phyloP scores from a whole-genome alignment of 202 grass and related monocot species.

The Panicum virgatum region DNA sequence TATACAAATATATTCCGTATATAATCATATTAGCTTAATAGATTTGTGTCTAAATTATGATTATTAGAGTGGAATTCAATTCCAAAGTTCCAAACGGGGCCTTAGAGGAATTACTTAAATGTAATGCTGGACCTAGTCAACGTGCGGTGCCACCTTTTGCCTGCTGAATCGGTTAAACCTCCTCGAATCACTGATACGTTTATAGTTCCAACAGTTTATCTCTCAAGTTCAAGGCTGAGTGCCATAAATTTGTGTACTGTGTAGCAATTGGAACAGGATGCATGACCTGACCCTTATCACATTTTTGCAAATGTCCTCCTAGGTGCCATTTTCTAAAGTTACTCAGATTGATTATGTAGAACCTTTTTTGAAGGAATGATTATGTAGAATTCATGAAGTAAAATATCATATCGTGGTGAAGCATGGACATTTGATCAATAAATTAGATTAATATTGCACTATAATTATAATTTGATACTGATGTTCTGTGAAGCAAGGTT shows the following conservation, averaged over 20 bases:
- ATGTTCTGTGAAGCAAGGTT: background rate
- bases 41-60: too few relatives aligned
- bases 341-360: background rate
- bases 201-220: background rate
- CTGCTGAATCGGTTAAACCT: background rate
- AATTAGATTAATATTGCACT: background rate
- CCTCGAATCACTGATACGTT: background rate
- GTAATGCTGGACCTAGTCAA: background rate
- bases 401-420: background rate
- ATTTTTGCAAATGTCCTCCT: background rate
- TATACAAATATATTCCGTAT: too few relatives aligned
- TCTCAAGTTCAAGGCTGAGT: background rate
- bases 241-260: background rate
- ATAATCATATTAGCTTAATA: too few relatives aligned
- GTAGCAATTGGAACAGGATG: background rate
- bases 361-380: background rate
- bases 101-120: background rate
- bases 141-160: background rate
- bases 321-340: conserved; percentile 4
- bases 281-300: background rate
- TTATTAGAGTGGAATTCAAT: too few relatives aligned
- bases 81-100: too few relatives aligned
- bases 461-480: background rate
- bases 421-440: background rate
- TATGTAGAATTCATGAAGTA: background rate